Evolutionary conservation across 257 asterid species (phyloP), one percentile per base, ranked within the genome.

Genomic region (Scutellaria baicalensis): DNA sequence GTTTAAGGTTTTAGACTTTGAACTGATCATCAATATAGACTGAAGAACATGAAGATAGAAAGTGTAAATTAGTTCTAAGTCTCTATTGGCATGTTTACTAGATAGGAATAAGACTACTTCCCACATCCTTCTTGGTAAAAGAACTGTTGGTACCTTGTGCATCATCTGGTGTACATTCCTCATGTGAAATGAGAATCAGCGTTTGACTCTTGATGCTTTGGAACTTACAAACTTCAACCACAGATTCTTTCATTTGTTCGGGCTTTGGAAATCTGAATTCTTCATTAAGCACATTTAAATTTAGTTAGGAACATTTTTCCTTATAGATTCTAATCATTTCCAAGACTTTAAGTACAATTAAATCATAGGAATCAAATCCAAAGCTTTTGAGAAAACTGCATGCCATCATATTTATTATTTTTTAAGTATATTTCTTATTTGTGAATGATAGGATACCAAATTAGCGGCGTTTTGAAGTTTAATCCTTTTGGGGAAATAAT

Each of bases 111-210:
- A 52, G 70, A 13, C 36, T 57, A 9, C 21, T 17, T 18, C n/a
- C 61, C 66, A 20, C 17, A 13, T 44, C 27, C 16, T 38, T 23
- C 8, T 36, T 43, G 69, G 14, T 1, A 6, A 44, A 33, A 43
- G 0, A 48, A 13, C 14, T 64, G 66, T 42, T 49, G 65, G 74
- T 66, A 59, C 67, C 9, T 20, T 71, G 67, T 71, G 75, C 78
- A 33, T 13, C 55, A 14, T 58, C 1, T 16, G 70, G 64, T 71
- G 77, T 65, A 50, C 77, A 42, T 71, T 71, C 59, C 16, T 71
- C n/a, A n/a, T n/a, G 57, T 14, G 68, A 72, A 67, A 67, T 77
- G 81, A 52, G 75, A 77, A 66, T 54, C 45, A 62, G 78, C 75
- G 78, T 61, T 68, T 72, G 69, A 68, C 75, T 62, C 38, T 8